Conservation (phyloP, 2,329 filamentous ascomycete species). For the Trichophyton schoenleinii region DNA sequence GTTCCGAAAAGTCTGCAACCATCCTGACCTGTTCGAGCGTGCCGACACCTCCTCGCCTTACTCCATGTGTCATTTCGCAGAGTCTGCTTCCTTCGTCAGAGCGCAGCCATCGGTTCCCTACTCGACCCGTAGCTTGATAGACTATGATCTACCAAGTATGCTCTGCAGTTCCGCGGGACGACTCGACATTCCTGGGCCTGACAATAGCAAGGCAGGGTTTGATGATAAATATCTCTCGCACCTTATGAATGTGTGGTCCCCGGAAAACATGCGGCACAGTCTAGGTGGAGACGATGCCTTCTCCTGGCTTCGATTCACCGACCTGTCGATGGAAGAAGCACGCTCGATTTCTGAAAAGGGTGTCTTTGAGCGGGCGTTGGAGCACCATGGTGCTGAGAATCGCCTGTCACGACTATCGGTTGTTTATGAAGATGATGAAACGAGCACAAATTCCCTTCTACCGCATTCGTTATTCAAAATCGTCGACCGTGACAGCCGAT, state of each 20-base stretch:
- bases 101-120: constrained; percentile 76
- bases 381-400: constrained; percentile 40
- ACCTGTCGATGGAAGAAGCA: constrained; percentile 60
- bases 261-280: constrained; percentile 60
- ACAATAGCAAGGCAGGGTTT: constrained; percentile 69
- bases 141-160: constrained; percentile 69
- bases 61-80: constrained; percentile 74
- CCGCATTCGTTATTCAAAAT: constrained; percentile 74
- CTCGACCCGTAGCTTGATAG: constrained; percentile 73
- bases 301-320: constrained; percentile 80
- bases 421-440: constrained; percentile 52
- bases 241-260: constrained; percentile 81
- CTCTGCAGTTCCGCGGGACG: constrained; percentile 73
- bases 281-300: constrained; percentile 50
- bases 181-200: constrained; percentile 57
- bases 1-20: constrained; percentile 98
- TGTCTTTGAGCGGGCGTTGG: constrained; percentile 60
- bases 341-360: constrained; percentile 56
- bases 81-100: constrained; percentile 87
- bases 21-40: constrained; percentile 91
- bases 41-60: constrained; percentile 83
- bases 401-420: constrained; percentile 55
- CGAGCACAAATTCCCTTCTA: constrained; percentile 52
- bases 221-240: constrained; percentile 62
- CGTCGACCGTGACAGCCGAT: constrained; percentile 53